phyloP scores from a whole-genome alignment of 129 eudicot genomes.

The Erigeron canadensis region DNA sequence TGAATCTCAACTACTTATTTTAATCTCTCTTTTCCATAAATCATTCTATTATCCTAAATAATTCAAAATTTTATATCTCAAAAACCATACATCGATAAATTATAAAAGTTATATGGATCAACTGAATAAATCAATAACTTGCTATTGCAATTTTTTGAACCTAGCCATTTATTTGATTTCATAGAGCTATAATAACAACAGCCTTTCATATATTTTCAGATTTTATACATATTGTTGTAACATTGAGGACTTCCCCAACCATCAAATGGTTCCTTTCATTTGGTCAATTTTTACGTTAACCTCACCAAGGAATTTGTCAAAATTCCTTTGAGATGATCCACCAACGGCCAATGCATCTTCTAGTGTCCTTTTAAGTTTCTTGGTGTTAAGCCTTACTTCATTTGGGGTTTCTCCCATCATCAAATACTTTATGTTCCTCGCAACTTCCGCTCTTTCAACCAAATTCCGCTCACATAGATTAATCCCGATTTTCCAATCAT shows the following conservation, averaged over 20 bases:
- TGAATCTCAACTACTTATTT: too few species aligned
- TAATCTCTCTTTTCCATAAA: too few species aligned
- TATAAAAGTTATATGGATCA: too few species aligned
- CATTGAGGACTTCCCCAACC: neutral
- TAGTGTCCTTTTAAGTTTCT: slow-evolving; percentile 39
- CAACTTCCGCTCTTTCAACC: slow-evolving; percentile 43
- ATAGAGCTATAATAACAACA: too few species aligned
- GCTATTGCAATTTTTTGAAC: too few species aligned
- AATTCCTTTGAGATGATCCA: slow-evolving; percentile 48
- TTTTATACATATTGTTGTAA: neutral
- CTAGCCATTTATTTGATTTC: too few species aligned
- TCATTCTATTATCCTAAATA: too few species aligned
- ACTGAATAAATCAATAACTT: too few species aligned
- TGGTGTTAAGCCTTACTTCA: slow-evolving; percentile 35
- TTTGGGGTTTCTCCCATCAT: slow-evolving; percentile 33
- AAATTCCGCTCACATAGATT: slow-evolving; percentile 45
- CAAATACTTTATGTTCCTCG: slow-evolving; percentile 40
- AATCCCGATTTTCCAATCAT: slow-evolving; percentile 73
- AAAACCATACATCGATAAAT: too few species aligned
- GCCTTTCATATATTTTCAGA: neutral
- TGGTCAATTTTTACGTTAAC: neutral
- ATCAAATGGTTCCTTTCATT: neutral
- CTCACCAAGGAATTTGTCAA: slow-evolving; percentile 1
- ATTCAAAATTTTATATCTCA: too few species aligned
- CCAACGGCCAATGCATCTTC: slow-evolving; percentile 40